Base-by-base conservation (phyloP, 2,329 filamentous ascomycete genomes). In the Pleurostoma richardsiae region DNA sequence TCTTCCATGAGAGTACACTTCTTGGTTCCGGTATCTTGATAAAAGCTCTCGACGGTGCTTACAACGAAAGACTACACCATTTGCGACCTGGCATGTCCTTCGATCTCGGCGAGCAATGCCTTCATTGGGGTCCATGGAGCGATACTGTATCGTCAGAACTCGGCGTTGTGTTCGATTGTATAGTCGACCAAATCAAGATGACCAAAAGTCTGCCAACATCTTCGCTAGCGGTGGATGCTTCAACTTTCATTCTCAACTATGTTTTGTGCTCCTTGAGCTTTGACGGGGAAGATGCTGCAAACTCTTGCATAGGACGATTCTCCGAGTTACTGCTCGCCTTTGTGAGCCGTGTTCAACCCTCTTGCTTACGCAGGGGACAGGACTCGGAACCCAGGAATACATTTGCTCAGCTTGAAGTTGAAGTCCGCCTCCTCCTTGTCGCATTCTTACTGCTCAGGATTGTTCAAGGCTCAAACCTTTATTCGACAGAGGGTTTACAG, bases 1-100 rank as follows among this genome's bases (percentile, higher is more conserved):
- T 74, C 59, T 85, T 85, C 45, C 80, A 84, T 46, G 70, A 76
- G 50, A 75, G 69, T 44, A 85, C 80, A 1, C 59, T 84, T 29
- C 63, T 85, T 40, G 82, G 82, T 6, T 72, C 70, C 52, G 80
- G 80, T 2, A 61, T 67, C 2, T 55, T 85, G 5, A 59, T 66
- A 19, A 64, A 65, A 29, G 68, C 69, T 4, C 54, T 67, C 2
- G 62, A 66, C 29, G 44, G 52, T 30, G 58, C 56, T 6, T 58
- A 63, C 6, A 49, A 53, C 5, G 54, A 64, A 19, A 58, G 52
- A 5, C 45, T 71, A 4, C 50, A 59, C 41, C 54, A 58, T 36
- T 30, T 50, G 28, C 63, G 67, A 30, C 62, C 66, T 4, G 55
- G 63, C 7, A 55, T 62, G 3, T 69, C 66, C 6, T 74, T 80